These are phyloP conservation scores for Xylaria cubensis DNA, from an alignment of 495 filamentous ascomycete genomes.

Conservation along the genomic window DNA sequence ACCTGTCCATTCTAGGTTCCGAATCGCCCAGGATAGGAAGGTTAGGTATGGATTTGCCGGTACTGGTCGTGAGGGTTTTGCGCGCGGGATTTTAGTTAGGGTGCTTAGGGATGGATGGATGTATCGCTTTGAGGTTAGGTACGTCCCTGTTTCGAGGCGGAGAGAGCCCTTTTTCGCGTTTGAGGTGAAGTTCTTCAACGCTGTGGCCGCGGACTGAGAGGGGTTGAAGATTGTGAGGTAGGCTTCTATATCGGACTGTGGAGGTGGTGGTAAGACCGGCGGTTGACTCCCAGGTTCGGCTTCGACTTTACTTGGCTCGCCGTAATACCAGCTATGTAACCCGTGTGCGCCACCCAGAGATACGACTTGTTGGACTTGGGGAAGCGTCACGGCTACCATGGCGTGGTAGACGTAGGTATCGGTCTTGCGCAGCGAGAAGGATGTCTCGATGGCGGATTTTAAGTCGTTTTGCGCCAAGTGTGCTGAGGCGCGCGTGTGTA, in stretches of 20 bases:
- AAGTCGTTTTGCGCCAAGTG: conserved; percentile 53
- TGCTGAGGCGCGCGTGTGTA: conserved; percentile 37
- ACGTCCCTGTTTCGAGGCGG: conserved; percentile 52
- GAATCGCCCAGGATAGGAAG: conserved; percentile 59
- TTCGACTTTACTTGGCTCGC: conserved; percentile 38
- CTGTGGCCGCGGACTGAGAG: conserved; percentile 53
- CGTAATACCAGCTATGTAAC: conserved; percentile 50
- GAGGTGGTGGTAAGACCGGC: conserved; percentile 42
- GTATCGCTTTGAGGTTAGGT: conserved; percentile 55
- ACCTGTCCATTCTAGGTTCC: conserved; percentile 57
- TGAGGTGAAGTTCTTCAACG: conserved; percentile 58
- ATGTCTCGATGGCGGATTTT: conserved; percentile 53
- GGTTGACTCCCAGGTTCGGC: conserved; percentile 33
- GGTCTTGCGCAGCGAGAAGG: conserved; percentile 55
- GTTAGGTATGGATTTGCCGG: conserved; percentile 64
- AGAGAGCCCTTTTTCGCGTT: conserved; percentile 66
- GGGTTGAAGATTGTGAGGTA: conserved; percentile 67
- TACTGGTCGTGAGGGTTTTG: conserved; percentile 38
- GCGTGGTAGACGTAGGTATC: conserved; percentile 67
- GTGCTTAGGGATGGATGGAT: conserved; percentile 37
- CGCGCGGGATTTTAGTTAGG: conserved; percentile 46
- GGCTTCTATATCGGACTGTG: conserved; percentile 56
- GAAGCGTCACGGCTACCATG: conserved; percentile 55
- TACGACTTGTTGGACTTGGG: conserved; percentile 60
- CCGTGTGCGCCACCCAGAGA: conserved; percentile 51